Evolutionary conservation across 2,329 filamentous ascomycete species (phyloP), one percentile per base, ranked within the genome.

Genomic region (Phialophora verrucosa): DNA sequence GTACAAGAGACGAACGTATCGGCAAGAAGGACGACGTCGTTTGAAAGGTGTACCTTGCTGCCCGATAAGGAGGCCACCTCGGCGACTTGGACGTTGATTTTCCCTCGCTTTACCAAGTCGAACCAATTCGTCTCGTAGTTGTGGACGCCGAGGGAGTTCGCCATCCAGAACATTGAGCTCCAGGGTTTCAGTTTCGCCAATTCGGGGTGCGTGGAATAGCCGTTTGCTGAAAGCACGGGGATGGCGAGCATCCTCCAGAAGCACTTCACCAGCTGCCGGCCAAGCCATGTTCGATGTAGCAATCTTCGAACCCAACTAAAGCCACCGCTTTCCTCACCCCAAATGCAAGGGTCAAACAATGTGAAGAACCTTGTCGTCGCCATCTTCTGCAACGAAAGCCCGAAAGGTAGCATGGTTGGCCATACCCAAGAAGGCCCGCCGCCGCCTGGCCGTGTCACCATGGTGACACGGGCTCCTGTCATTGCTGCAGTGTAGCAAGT

Each of bases 341-440:
- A 93, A 14, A 90, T 83, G 74, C 90, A 93, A 0, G 91, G 91
- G 59, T 86, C 88, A 76, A 93, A 87, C 87, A 89, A 92, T 1
- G 87, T 90, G 61, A 93, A 78, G 69, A 90, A 83, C 0, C 91
- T 87, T 0, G 86, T 89, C 35, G 85, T 84, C 3, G 89, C 83
- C 4, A 92, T 82, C 71, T 89, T 87, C 76, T 92, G 90, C 0
- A 91, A 78, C 83, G 86, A 87, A 65, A 83, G 84, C 75, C 88
- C 88, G n/a, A 90, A 74, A 27, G 59, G 59, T 2, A 61, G 38
- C 63, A 86, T 87, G 1, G 84, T 77, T 1, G 85, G 85, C 0
- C 85, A 77, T 76, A 90, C 83, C 81, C 82, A 90, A 0, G 81
- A 79, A 0, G 88, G 86, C 71, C 86, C 86, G 42, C 84, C 81